These are phyloP conservation scores for Anthracocystis setariae DNA, from an alignment of 1,284 basidiomycete species.

Conservation along the genomic window DNA sequence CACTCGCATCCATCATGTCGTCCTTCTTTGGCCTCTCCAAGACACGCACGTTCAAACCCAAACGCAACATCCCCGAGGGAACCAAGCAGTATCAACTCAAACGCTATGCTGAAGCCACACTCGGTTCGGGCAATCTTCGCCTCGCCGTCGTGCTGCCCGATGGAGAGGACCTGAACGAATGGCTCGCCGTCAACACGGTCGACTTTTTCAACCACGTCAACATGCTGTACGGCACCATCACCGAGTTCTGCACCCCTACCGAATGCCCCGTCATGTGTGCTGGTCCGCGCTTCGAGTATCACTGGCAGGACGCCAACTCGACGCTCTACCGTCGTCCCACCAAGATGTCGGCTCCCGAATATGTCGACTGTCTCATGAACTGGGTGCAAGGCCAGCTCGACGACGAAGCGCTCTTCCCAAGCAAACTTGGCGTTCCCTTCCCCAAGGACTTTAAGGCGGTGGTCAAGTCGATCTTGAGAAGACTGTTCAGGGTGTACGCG, in stretches of 20 bases:
- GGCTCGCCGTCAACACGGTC: slow-evolving; percentile 67
- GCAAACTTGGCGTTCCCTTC: slow-evolving; percentile 93
- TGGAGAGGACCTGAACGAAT: slow-evolving; percentile 66
- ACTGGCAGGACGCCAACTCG: slow-evolving; percentile 84
- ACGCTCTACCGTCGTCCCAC: slow-evolving; percentile 63
- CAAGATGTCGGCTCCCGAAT: slow-evolving; percentile 73
- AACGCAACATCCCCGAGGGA: slow-evolving; percentile 92
- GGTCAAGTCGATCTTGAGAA: slow-evolving; percentile 88
- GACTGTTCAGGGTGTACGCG: slow-evolving; percentile 95
- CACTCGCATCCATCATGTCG: slow-evolving; percentile 40
- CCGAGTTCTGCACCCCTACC: slow-evolving; percentile 65
- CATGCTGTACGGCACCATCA: slow-evolving; percentile 67
- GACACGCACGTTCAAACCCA: slow-evolving; percentile 94
- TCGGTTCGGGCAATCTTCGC: slow-evolving; percentile 73
- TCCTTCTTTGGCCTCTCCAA: slow-evolving; percentile 70
- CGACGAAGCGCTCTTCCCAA: slow-evolving; percentile 91
- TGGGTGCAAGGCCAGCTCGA: slow-evolving; percentile 95
- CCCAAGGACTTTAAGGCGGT: slow-evolving; percentile 89
- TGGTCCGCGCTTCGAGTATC: slow-evolving; percentile 94
- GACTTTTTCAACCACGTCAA: slow-evolving; percentile 68
- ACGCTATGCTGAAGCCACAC: slow-evolving; percentile 94
- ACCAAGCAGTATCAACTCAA: slow-evolving; percentile 96
- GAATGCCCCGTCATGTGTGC: slow-evolving; percentile 98
- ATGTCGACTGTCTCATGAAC: slow-evolving; percentile 98
- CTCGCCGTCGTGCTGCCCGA: slow-evolving; percentile 64